Evolutionary conservation across 1,139 yeast genomes (phyloP), one percentile per base, ranked within the genome.

Genomic region (Lodderomyces oxycetoniae): DNA sequence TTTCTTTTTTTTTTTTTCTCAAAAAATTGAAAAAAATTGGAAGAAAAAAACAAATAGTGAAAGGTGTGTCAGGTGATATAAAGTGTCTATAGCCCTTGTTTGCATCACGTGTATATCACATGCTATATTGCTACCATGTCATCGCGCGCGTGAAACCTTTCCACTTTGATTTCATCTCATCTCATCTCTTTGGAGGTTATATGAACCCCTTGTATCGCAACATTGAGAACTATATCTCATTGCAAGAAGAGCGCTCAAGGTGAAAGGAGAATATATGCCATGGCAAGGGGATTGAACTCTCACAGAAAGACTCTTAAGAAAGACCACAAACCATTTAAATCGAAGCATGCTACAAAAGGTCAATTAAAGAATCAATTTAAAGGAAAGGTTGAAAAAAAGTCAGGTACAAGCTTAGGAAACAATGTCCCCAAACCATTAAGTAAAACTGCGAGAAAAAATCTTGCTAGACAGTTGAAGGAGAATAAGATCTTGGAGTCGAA

Each of bases 341-440:
- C 95, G 5, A 82, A 79, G 52, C 97, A 91, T 65, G 77, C 96
- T 14, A 76, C 94, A n/a, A 91, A 91, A 54, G 86, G 96, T 37
- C 78, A 88, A 35, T 57, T 88, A 50, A 89, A 87, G 55, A 83
- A 85, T 43, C 69, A 75, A 40, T 68, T 67, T 47, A 89, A 89
- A 57, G 97, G 97, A 42, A 88, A 87, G 57, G 87, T 91, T 24
- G 97, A 89, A 52, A 84, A 81, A 50, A 7, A 6, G 8, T 7
- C 26, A 10, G 22, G 9, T 7, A 30, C 45, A 14, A 33, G 44
- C 10, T 16, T 27, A 7, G 21, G 32, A 3, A 37, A 46, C 4
- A 57, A 61, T 2, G 52, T 61, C 26, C 76, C 63, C 50, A 72
- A 66, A 52, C 68, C 59, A 32, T 57, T 73, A 35, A 66, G 81